Percentiles rank a stretch among this genome's conserved stretches.
Evolutionary conservation across 179 eudicot genomes (phyloP).

Genomic region (Carnegiea gigantea): DNA sequence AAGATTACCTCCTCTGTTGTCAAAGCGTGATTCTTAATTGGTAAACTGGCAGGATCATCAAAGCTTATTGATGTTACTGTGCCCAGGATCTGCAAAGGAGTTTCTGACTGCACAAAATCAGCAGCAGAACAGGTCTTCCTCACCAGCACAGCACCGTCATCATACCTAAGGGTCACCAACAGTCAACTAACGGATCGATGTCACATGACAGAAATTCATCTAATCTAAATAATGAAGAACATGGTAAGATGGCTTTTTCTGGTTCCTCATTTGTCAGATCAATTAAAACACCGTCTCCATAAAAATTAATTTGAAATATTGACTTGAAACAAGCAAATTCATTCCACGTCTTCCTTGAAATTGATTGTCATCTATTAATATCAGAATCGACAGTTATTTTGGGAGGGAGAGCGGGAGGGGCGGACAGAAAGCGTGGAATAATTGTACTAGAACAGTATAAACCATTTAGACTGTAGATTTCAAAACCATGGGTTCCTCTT

Average conservation of each 20-base stretch:
- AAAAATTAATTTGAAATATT: neutral
- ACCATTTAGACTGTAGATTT: too few species aligned
- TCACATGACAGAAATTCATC: neutral
- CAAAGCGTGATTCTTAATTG: slow-evolving; percentile 60
- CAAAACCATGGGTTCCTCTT: too few species aligned
- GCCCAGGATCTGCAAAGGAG: slow-evolving; percentile 77
- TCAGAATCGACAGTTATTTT: too few species aligned
- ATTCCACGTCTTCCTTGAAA: neutral
- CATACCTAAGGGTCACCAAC: slow-evolving; percentile 50
- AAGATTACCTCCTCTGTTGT: slow-evolving; percentile 80
- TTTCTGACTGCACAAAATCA: slow-evolving; percentile 74
- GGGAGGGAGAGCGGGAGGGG: neutral
- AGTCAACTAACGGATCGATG: neutral
- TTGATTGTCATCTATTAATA: neutral
- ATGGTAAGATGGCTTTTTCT: neutral
- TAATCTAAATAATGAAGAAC: neutral
- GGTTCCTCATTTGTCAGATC: neutral
- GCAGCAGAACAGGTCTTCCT: slow-evolving; percentile 74
- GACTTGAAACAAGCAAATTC: neutral
- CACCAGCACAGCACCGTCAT: slow-evolving; percentile 62
- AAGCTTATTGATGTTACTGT: slow-evolving; percentile 67
- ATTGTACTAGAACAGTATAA: neutral
- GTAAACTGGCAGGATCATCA: slow-evolving; percentile 53
- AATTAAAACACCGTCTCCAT: neutral
- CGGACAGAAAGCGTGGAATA: neutral